Conservation (phyloP, 208 protist species). For the Wallacemonas rigidus region DNA sequence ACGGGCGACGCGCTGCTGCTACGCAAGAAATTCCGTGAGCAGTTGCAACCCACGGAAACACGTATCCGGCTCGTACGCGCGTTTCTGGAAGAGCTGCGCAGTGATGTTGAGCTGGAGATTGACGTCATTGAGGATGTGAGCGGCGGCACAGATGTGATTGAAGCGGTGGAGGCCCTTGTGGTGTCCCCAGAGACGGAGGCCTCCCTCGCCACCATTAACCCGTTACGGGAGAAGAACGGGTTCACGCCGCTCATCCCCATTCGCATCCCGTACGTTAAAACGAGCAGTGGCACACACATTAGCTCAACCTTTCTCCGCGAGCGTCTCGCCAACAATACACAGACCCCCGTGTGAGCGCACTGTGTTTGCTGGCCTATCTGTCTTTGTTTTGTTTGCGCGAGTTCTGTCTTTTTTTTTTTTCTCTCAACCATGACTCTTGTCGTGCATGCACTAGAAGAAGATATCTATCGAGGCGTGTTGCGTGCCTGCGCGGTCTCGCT, state of each 20-base stretch:
- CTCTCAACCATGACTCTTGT: too few relatives aligned
- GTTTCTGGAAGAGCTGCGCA: constrained; percentile 60
- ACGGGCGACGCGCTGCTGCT: constrained; percentile 55
- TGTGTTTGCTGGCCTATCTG: constrained; percentile 15
- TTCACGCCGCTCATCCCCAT: constrained; percentile 52
- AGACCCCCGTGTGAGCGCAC: background rate
- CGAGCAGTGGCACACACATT: constrained; percentile 37
- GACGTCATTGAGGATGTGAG: constrained; percentile 60
- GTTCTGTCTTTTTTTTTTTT: too few relatives aligned
- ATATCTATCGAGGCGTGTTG: too few relatives aligned
- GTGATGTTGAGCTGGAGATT: constrained; percentile 66
- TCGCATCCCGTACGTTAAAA: constrained; percentile 66
- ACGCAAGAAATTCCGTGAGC: constrained; percentile 68
- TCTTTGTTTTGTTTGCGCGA: background rate
- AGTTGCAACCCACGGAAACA: constrained; percentile 67
- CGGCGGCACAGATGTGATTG: constrained; percentile 73
- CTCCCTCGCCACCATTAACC: constrained; percentile 64
- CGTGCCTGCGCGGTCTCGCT: too few relatives aligned
- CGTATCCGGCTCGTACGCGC: constrained; percentile 45
- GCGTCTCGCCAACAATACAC: background rate
- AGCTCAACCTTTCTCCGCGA: constrained; percentile 74
- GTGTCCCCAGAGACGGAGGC: constrained; percentile 79
- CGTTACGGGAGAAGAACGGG: constrained; percentile 47
- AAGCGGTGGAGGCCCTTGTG: constrained; percentile 67
- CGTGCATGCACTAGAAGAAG: too few relatives aligned